These are phyloP conservation scores for Dimargaris cristalligena DNA, from an alignment of 192 early-diverging fungal genomes.

Conservation along the genomic window DNA sequence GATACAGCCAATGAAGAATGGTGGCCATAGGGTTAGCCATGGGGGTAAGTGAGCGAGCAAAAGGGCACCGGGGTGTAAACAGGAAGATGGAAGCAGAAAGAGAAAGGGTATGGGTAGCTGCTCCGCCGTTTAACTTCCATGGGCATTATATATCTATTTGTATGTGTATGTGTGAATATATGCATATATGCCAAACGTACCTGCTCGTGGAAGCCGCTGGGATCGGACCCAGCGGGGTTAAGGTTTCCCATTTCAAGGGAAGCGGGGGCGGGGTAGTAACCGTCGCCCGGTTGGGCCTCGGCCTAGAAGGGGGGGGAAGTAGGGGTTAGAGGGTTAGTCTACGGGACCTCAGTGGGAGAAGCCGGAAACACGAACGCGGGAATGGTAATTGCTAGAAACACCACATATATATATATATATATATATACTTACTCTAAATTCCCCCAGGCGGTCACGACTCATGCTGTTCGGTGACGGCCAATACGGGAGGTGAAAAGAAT, in stretches of 20 bases:
- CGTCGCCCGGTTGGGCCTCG: not conserved
- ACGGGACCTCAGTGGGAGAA: not conserved
- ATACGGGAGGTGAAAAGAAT: too few species aligned
- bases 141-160: constrained; percentile 21
- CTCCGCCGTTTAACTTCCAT: too few species aligned
- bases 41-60: constrained; percentile 13
- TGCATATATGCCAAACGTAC: too few species aligned
- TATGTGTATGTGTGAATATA: too few species aligned
- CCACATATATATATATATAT: not conserved
- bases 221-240: constrained; percentile 15
- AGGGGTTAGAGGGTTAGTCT: not conserved
- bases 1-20: not conserved
- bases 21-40: not conserved
- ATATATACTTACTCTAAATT: constrained; percentile 23
- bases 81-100: constrained; percentile 11
- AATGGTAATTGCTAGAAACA: not conserved
- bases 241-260: not conserved
- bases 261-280: not conserved
- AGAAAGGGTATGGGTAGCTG: constrained; percentile 12
- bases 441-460: constrained; percentile 29
- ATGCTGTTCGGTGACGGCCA: constrained; percentile 15
- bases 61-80: constrained; percentile 11
- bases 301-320: not conserved
- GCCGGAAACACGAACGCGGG: not conserved
- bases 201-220: constrained; percentile 19